Evolutionary conservation across 1,284 basidiomycete species (phyloP).

Genomic region (Lentinula novae-zelandiae): DNA sequence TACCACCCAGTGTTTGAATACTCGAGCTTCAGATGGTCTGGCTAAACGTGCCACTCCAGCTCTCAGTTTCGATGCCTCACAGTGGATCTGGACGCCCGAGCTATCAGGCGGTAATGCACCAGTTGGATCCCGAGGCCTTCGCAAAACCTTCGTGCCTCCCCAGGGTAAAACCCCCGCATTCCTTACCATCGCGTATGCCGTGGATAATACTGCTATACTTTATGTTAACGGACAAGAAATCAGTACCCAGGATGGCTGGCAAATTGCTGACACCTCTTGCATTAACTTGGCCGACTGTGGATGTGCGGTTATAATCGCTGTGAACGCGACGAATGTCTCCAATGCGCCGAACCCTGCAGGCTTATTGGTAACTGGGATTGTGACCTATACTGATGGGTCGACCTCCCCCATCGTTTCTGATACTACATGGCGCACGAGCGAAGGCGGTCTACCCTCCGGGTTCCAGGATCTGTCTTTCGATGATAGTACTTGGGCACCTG

Average conservation of each 20-base stretch:
- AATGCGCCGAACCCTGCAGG: constrained; percentile 13
- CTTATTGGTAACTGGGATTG: constrained; percentile 14
- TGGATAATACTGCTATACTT: constrained; percentile 12
- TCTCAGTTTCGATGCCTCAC: constrained; percentile 20
- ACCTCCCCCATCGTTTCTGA: constrained; percentile 17
- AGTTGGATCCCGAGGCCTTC: constrained; percentile 23
- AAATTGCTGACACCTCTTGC: constrained; percentile 14
- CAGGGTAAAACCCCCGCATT: constrained; percentile 21
- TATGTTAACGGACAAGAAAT: constrained; percentile 18
- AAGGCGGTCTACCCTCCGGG: constrained; percentile 14
- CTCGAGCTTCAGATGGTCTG: neutral
- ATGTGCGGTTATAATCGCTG: constrained; percentile 11
- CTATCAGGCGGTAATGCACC: constrained; percentile 18
- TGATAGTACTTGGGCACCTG: constrained; percentile 21
- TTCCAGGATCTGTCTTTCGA: constrained; percentile 22
- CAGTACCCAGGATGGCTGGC: constrained; percentile 8
- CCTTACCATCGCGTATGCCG: constrained; percentile 15
- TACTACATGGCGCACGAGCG: constrained; percentile 16
- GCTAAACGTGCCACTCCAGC: neutral
- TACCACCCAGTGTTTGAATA: neutral
- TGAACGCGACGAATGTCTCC: constrained; percentile 14
- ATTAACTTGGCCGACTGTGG: constrained; percentile 16
- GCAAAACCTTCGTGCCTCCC: constrained; percentile 23
- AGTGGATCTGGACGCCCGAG: constrained; percentile 29
- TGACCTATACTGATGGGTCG: constrained; percentile 19